phyloP scores from a whole-genome alignment of 148 eudicot genomes.

The Vaccinium corymbosum region DNA sequence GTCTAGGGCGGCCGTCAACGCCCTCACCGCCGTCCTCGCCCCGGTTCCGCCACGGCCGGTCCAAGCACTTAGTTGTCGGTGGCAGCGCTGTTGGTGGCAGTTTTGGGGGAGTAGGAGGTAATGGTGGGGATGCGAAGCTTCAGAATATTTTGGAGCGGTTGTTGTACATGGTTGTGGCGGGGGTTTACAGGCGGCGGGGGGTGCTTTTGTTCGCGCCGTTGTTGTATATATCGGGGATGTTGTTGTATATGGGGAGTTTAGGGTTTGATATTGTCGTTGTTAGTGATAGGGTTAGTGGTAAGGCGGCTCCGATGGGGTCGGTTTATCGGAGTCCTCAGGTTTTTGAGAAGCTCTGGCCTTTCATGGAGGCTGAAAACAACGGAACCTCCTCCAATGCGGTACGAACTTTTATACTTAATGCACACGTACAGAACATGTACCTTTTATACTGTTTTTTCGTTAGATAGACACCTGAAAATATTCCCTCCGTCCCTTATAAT shows the following conservation, averaged over 20 bases:
- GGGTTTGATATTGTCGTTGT: constrained; percentile 45
- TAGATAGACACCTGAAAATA: neutral
- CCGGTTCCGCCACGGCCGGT: constrained; percentile 20
- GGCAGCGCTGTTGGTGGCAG: constrained; percentile 21
- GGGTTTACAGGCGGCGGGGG: constrained; percentile 70
- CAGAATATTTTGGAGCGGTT: constrained; percentile 63
- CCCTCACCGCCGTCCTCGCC: too few relatives aligned
- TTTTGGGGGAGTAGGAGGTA: constrained; percentile 23
- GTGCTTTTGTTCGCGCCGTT: constrained; percentile 75
- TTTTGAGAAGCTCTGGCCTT: constrained; percentile 70
- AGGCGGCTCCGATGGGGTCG: constrained; percentile 53
- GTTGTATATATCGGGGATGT: constrained; percentile 78
- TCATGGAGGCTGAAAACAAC: constrained; percentile 56
- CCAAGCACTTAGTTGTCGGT: constrained; percentile 28
- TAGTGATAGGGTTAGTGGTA: constrained; percentile 18
- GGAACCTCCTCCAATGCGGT: constrained; percentile 64
- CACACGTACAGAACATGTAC: neutral
- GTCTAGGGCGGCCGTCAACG: constrained; percentile 32
- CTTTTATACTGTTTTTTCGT: neutral
- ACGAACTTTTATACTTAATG: neutral
- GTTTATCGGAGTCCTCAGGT: constrained; percentile 81
- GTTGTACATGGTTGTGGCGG: constrained; percentile 53
- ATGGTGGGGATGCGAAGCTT: constrained; percentile 31
- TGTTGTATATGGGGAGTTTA: constrained; percentile 79
- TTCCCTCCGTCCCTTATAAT: neutral